Conservation (phyloP, 2,329 filamentous ascomycete species). For the Aspergillus fumigatiaffinis region DNA sequence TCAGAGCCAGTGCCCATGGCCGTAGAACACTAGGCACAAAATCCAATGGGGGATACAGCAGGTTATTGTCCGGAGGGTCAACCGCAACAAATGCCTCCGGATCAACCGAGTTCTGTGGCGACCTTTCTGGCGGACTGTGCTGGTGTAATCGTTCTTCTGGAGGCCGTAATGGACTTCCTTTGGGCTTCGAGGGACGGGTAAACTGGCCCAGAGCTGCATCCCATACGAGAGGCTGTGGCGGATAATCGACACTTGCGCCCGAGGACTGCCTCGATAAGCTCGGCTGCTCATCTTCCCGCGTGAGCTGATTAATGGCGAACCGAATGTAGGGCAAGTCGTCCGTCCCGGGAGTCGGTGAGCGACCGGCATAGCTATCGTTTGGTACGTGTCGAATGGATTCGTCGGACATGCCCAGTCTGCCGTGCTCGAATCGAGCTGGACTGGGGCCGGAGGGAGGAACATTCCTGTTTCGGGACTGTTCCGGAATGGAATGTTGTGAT, state of each 20-base stretch:
- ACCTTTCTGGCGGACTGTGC: constrained; percentile 5
- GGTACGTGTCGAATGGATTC: constrained; percentile 23
- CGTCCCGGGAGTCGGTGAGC: constrained; percentile 65
- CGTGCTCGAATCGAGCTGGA: constrained; percentile 26
- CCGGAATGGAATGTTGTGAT: constrained; percentile 6
- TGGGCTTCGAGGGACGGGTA: constrained; percentile 28
- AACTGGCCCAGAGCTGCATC: constrained; percentile 45
- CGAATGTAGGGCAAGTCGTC: constrained; percentile 86
- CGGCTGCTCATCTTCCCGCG: constrained; percentile 63
- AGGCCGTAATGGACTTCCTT: constrained; percentile 29
- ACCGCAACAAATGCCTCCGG: constrained; percentile 48
- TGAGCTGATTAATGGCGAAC: constrained; percentile 85
- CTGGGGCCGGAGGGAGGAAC: constrained; percentile 20
- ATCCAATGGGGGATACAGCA: constrained; percentile 53
- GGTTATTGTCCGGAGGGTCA: constrained; percentile 40
- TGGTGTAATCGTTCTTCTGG: constrained; percentile 7
- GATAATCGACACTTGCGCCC: constrained; percentile 42
- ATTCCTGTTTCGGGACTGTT: constrained; percentile 4
- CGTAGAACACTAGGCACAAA: constrained; percentile 71
- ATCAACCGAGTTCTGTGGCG: constrained; percentile 20
- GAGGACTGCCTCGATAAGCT: constrained; percentile 52
- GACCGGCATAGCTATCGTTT: constrained; percentile 28
- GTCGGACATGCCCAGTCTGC: constrained; percentile 20
- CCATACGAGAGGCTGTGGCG: constrained; percentile 49
- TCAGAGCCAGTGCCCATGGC: constrained; percentile 57